Evolutionary conservation across 345 rosid species (phyloP), one percentile per base, ranked within the genome.

Genomic region (Fremontodendron californicum): DNA sequence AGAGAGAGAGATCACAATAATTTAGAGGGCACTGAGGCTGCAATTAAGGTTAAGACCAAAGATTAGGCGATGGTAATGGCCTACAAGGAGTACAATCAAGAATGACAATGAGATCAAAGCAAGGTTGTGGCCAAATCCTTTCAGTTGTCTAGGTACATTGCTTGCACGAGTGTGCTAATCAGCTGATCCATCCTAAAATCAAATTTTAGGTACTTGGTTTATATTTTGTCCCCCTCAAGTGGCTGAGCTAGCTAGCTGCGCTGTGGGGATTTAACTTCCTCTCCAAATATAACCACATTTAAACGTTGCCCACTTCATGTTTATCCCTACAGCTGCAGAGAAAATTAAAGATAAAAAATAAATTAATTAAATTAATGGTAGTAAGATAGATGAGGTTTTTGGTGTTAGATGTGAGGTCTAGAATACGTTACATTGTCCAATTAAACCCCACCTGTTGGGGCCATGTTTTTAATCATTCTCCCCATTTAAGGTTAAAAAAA

Each of bases 361-460:
- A 51, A 1, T 1, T 13, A 33, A 33, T 1, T 2, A 35, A 35
- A 16, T 25, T 39, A 77, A 37, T 35, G 39, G 54, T 19, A 45
- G 37, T 29, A 62, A 35, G 37, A 73, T 9, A 73, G 85, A 78
- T 82, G 75, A 82, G 85, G 74, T 66, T 75, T 77, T 43, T 29
- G 51, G 5, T 63, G 66, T 70, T 39, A 8, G 60, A 0, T 23
- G 57, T 43, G 39, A 25, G 25, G 23, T 62, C 35, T 74, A 39
- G 60, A 66, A 78, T 82, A 65, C 72, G 83, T 85, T 85, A 82
- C 71, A 68, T 46, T 77, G 75, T 71, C 80, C 78, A 79, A 75
- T 74, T 49, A 19, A 73, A 67, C 84, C 84, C 85, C 83, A 80
- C 87, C 48, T 9, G 8, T 27, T 48, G 78, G 75, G 73, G 37